These are phyloP conservation scores for Albugo laibachii DNA, from an alignment of 352 stramenopile species.

Conservation along the genomic window DNA sequence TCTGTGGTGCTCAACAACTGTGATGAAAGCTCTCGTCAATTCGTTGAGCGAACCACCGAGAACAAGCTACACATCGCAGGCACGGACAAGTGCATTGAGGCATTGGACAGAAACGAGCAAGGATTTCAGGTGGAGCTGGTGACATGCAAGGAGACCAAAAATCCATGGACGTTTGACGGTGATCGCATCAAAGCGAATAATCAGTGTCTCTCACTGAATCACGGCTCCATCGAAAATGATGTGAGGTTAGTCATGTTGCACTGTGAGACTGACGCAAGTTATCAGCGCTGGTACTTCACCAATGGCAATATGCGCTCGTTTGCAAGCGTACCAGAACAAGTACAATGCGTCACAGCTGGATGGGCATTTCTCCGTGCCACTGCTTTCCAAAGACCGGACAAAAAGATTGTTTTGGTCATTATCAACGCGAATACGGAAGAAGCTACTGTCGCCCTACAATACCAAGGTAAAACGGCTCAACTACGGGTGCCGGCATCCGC, in stretches of 20 bases:
- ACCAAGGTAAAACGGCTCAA: no score
- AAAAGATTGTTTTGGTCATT: conserved; percentile 60
- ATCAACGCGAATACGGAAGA: conserved; percentile 73
- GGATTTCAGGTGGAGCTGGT: conserved; percentile 38
- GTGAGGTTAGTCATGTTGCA: conserved; percentile 26
- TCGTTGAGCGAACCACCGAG: conserved; percentile 29
- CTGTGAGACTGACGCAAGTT: conserved; percentile 13
- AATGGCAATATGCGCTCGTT: conserved; percentile 23
- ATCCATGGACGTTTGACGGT: conserved; percentile 37
- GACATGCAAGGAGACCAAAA: conserved; percentile 40
- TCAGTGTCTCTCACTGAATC: conserved; percentile 45
- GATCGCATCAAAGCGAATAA: conserved; percentile 27
- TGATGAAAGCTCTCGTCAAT: conserved; percentile 43
- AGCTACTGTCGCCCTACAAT: conserved; percentile 32
- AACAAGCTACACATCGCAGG: conserved; percentile 46
- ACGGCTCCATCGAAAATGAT: conserved; percentile 29
- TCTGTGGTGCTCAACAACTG: conserved; percentile 33
- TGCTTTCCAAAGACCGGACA: conserved; percentile 47
- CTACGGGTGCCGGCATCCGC: no score
- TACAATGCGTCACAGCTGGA: conserved; percentile 53
- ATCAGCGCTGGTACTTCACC: conserved; percentile 45
- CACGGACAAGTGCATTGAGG: conserved; percentile 37
- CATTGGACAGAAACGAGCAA: conserved; percentile 24
- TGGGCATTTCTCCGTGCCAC: conserved; percentile 53
- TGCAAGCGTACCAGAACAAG: conserved; percentile 5